phyloP scores from a whole-genome alignment of 768 basidiomycete genomes.

The Tulasnella sp. region DNA sequence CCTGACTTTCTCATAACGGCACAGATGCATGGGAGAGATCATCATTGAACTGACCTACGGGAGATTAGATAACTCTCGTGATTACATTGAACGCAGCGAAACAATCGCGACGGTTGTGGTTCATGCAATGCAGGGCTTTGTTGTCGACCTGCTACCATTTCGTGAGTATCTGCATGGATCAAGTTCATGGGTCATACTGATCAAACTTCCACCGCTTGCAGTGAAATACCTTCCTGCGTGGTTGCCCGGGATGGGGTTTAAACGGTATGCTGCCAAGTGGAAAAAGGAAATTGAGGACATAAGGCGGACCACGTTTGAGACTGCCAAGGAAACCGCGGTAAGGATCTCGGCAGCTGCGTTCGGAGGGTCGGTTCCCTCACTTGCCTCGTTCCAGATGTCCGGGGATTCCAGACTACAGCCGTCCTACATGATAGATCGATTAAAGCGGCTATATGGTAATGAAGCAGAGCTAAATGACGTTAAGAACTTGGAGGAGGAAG shows the following conservation, averaged over 20 bases:
- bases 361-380: too few relatives aligned
- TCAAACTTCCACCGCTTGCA: neutral
- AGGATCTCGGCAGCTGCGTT: too few relatives aligned
- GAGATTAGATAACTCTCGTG: neutral
- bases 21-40: neutral
- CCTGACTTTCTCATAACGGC: too few relatives aligned
- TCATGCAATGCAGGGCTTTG: neutral
- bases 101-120: neutral
- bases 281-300: neutral
- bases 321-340: neutral
- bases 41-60: neutral
- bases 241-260: slow-evolving; percentile 9
- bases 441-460: too few relatives aligned
- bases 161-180: neutral
- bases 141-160: slow-evolving; percentile 5
- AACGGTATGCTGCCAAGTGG: neutral
- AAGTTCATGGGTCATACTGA: neutral
- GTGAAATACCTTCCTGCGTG: slow-evolving; percentile 16
- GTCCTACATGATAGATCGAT: too few relatives aligned
- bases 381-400: too few relatives aligned
- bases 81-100: neutral
- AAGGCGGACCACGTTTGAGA: too few relatives aligned
- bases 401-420: too few relatives aligned
- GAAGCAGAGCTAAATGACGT: too few relatives aligned
- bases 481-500: too few relatives aligned